A percentile compares a stretch with the other conserved stretches of the same genome.
These are phyloP conservation scores for Massarina eburnea DNA, from an alignment of 2,329 filamentous ascomycete species.

Conservation along the genomic window DNA sequence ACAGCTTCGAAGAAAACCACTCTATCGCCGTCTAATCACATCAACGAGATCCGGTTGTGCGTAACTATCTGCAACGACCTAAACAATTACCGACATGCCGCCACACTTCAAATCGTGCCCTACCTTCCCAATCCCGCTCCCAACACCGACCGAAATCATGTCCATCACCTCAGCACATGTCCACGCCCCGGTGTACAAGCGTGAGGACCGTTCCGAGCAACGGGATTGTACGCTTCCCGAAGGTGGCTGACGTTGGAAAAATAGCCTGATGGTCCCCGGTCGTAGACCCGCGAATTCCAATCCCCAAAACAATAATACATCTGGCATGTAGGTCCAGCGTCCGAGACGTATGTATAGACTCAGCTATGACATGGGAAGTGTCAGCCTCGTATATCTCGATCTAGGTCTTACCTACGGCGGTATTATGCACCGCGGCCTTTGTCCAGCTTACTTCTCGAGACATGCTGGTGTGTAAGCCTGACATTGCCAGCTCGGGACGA, in stretches of 20 bases:
- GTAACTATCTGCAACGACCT: background rate
- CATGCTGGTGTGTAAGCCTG: background rate
- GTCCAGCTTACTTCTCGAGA: background rate
- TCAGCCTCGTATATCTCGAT: too few species aligned
- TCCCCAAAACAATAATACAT: too few species aligned
- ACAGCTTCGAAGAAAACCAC: too few species aligned
- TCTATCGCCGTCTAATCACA: background rate
- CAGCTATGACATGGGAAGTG: too few species aligned
- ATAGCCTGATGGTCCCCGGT: background rate
- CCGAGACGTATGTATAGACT: too few species aligned
- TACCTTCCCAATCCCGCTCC: background rate
- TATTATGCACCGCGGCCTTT: too few species aligned
- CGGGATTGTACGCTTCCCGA: background rate
- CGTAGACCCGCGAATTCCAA: too few species aligned
- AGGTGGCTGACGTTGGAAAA: conserved; percentile 3
- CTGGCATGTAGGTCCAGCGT: too few species aligned
- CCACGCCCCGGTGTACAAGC: background rate
- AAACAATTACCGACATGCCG: background rate
- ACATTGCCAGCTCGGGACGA: too few species aligned
- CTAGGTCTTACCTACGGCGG: too few species aligned
- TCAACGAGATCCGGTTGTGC: background rate
- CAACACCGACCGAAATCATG: background rate
- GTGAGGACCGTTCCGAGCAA: background rate
- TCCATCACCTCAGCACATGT: background rate
- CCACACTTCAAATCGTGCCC: background rate